Conservation (phyloP, 2,329 filamentous ascomycete species). For the Xenosphaeropsis pyriputrescens region DNA sequence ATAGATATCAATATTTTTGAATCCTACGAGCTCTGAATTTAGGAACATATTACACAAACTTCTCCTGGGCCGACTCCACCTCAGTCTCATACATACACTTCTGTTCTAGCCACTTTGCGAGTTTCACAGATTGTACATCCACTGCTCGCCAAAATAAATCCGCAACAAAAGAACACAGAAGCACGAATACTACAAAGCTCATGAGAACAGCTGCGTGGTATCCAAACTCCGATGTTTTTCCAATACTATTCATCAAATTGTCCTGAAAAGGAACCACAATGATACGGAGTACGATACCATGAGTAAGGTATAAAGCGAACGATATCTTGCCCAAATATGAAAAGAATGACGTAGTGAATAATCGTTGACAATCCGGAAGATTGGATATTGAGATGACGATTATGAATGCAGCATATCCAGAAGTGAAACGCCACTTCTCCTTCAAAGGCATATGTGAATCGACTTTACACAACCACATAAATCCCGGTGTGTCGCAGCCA, state of each 20-base stretch:
- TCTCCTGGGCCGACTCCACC: too few species aligned
- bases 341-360: slow-evolving; percentile 26
- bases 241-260: slow-evolving; percentile 8
- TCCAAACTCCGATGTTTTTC: slow-evolving; percentile 7
- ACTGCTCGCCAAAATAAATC: slow-evolving; percentile 42
- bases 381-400: slow-evolving; percentile 9
- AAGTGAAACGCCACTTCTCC: slow-evolving; percentile 1
- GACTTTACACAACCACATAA: neutral
- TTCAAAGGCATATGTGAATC: neutral
- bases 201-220: slow-evolving; percentile 13
- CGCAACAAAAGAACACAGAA: slow-evolving; percentile 30
- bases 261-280: neutral
- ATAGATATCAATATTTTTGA: too few species aligned
- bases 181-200: slow-evolving; percentile 21
- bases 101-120: slow-evolving; percentile 29
- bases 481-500: neutral
- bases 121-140: slow-evolving; percentile 30
- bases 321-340: slow-evolving; percentile 40
- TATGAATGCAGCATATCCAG: slow-evolving; percentile 1
- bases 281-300: slow-evolving; percentile 28
- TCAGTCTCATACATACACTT: neutral
- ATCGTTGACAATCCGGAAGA: slow-evolving; percentile 18
- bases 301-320: slow-evolving; percentile 39
- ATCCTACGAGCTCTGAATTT: too few species aligned
- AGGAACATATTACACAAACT: too few species aligned